These are phyloP conservation scores for Wickerhamiella sergipiensis DNA, from an alignment of 805 yeast species.

Conservation along the genomic window DNA sequence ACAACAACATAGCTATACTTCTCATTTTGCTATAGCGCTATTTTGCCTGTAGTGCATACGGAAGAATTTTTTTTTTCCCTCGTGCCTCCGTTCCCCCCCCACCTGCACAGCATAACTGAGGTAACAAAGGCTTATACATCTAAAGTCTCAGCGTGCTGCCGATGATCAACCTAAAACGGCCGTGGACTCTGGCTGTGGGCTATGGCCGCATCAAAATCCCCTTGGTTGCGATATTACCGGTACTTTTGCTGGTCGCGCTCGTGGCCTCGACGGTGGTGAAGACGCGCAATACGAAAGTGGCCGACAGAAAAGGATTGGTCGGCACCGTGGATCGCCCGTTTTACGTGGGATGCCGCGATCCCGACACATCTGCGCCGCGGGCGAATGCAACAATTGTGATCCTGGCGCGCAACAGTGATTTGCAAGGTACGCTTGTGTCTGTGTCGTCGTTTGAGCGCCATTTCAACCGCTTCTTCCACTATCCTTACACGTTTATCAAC, in stretches of 20 bases:
- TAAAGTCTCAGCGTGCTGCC: not conserved
- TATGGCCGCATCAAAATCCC: not conserved
- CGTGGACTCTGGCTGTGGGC: not conserved
- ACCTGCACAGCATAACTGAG: not conserved
- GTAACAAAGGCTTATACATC: not conserved
- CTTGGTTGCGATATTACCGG: not conserved
- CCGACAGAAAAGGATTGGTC: not conserved
- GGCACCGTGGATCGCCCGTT: constrained; percentile 8
- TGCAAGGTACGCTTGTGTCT: constrained; percentile 61
- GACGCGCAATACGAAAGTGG: not conserved
- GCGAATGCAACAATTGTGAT: constrained; percentile 81
- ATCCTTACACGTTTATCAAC: constrained; percentile 85
- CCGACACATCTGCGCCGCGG: constrained; percentile 24
- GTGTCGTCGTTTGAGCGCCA: constrained; percentile 69
- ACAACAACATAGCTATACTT: too few relatives aligned
- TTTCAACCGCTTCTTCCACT: constrained; percentile 86
- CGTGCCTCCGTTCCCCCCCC: not conserved
- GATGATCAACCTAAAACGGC: not conserved
- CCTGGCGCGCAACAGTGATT: constrained; percentile 67
- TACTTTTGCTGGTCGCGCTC: not conserved
- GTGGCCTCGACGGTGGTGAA: not conserved
- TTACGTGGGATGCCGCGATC: constrained; percentile 8
- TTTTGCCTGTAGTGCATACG: not conserved
- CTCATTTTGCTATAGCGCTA: too few relatives aligned
- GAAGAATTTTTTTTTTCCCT: not conserved